Evolutionary conservation across 768 basidiomycete species (phyloP).

Genomic region (Dendrothele bispora): DNA sequence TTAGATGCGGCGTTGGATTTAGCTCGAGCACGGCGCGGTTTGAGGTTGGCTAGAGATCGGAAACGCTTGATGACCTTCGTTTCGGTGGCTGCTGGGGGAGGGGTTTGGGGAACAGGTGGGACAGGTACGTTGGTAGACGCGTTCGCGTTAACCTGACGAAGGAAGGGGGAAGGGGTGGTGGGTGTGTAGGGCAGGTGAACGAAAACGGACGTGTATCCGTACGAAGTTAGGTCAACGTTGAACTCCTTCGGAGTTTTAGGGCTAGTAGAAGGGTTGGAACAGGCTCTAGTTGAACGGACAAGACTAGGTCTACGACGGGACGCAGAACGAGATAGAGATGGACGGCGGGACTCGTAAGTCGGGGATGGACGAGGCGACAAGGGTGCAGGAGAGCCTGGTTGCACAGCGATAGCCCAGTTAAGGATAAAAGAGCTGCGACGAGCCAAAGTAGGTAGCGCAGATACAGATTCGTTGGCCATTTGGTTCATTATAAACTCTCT

Average conservation of each 20-base stretch:
- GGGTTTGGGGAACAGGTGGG: conserved; percentile 17
- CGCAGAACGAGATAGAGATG: conserved; percentile 11
- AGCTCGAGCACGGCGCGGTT: conserved; percentile 35
- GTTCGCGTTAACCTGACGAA: conserved; percentile 8
- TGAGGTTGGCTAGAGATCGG: conserved; percentile 53
- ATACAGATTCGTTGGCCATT: too few relatives aligned
- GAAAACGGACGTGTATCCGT: conserved; percentile 70
- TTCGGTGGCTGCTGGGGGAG: conserved; percentile 19
- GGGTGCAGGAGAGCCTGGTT: conserved; percentile 64
- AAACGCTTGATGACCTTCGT: conserved; percentile 41
- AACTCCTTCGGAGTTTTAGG: conserved; percentile 42
- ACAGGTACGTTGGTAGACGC: conserved; percentile 16
- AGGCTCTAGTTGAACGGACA: conserved; percentile 41
- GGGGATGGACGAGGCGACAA: conserved; percentile 33
- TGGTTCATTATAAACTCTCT: too few relatives aligned
- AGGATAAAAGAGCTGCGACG: too few relatives aligned
- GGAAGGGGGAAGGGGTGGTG: conserved; percentile 36
- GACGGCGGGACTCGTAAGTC: conserved; percentile 37
- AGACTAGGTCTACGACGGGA: conserved; percentile 30
- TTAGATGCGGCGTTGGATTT: conserved; percentile 25
- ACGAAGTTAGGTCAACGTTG: conserved; percentile 51
- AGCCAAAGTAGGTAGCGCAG: too few relatives aligned
- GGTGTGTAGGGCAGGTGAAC: conserved; percentile 57
- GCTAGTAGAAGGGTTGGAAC: conserved; percentile 42
- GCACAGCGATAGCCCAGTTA: conserved; percentile 66